phyloP scores from a whole-genome alignment of 1,284 basidiomycete genomes.

The Microbotryum intermedium region DNA sequence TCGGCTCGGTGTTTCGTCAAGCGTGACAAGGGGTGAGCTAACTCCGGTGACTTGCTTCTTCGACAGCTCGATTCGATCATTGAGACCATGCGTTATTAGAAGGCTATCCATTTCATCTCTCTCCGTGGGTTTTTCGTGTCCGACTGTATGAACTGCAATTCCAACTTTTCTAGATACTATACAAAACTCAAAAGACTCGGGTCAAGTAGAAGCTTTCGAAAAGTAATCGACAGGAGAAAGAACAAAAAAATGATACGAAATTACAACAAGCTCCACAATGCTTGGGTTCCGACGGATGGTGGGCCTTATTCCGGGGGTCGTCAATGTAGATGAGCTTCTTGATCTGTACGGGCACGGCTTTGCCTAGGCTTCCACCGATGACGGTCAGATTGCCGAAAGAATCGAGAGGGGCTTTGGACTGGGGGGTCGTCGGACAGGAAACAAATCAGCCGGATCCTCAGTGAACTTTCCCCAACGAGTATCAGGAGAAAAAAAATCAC shows the following conservation, averaged over 20 bases:
- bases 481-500: background rate
- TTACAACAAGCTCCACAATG: too few species aligned
- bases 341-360: conserved; percentile 19
- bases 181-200: background rate
- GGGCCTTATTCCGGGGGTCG: conserved; percentile 24
- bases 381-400: conserved; percentile 29
- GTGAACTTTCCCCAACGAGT: background rate
- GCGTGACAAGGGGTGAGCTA: background rate
- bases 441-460: background rate
- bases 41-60: too few species aligned
- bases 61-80: conserved; percentile 61
- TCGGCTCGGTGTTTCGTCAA: background rate
- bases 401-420: conserved; percentile 15
- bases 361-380: conserved; percentile 4
- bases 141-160: background rate
- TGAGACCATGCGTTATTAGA: conserved; percentile 66
- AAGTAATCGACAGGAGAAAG: background rate
- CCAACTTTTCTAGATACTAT: background rate
- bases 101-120: background rate
- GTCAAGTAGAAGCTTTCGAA: background rate
- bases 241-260: background rate
- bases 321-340: conserved; percentile 30
- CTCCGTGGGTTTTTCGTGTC: too few species aligned
- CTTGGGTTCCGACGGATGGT: too few species aligned
- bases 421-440: background rate